Evolutionary conservation across 192 early-diverging fungal species (phyloP), one percentile per base, ranked within the genome.

Genomic region (Mortierella hygrophila): DNA sequence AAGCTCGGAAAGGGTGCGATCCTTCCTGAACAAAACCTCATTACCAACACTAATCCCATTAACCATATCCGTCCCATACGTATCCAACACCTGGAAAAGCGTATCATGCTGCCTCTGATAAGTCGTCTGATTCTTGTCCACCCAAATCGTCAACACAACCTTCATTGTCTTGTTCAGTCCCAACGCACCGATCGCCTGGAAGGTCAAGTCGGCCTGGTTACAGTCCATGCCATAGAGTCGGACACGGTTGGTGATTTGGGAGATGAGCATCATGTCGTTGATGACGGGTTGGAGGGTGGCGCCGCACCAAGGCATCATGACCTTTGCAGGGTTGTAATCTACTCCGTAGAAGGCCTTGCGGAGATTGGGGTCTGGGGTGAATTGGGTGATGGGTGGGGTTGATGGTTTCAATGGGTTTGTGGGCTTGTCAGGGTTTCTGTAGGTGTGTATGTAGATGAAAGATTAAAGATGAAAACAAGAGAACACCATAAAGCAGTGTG

Each of bases 191-290:
- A 89, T 65, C 9, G 79, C 88, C 44, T 85, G 79, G 32, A 89
- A 70, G 10, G 81, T 81, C 37, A 85, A 44, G 42, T 85, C 83
- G 0, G 82, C 88, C 54, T 89, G 82, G 5, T 70, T 42, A 65
- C 88, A 89, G 47, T 89, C 88, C 82, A 85, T 81, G 10, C 88
- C 88, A 47, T 89, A 89, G 21, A 89, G 44, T n/a, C 88, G 79
- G 70, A 89, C 82, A 21, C 88, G 83, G 21, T 80, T 83, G n/a
- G 88, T 81, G 41, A 89, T 46, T 26, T 89, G 88, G 23, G 79
- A 89, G 10, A 89, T 80, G 32, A 89, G 60, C 16, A 77, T 85
- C 26, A 89, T 46, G 57, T 89, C 88, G 23, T 89, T 52, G 42
- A 85, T 81, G 11, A 89, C 80, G 10, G 65, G n/a, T 32, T 81